phyloP scores from a whole-genome alignment of 2,329 filamentous ascomycete genomes.

The Didymella keratinophila region DNA sequence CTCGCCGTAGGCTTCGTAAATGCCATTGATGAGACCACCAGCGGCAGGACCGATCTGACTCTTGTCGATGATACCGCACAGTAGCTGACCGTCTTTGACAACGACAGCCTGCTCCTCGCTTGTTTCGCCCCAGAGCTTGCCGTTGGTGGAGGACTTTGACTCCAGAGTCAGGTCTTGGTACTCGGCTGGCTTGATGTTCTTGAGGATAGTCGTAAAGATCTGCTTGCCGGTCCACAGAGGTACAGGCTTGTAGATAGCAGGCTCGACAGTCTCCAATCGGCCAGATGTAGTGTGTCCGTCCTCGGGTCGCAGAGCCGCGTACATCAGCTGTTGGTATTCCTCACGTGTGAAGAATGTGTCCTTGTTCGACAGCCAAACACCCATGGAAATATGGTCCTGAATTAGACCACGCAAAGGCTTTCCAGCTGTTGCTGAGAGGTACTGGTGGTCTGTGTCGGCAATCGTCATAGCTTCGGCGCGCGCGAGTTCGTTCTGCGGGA shows the following conservation, averaged over 20 bases:
- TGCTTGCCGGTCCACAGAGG: slow-evolving; percentile 96
- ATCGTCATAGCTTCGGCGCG: slow-evolving; percentile 91
- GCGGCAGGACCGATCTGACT: slow-evolving; percentile 88
- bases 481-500: slow-evolving; percentile 95
- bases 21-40: slow-evolving; percentile 87
- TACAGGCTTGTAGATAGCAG: slow-evolving; percentile 81
- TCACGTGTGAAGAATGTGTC: slow-evolving; percentile 89
- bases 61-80: slow-evolving; percentile 94
- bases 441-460: slow-evolving; percentile 96
- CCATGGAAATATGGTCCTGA: slow-evolving; percentile 97
- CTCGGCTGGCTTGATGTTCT: slow-evolving; percentile 83
- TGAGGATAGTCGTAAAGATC: slow-evolving; percentile 88
- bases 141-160: slow-evolving; percentile 79
- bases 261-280: slow-evolving; percentile 79
- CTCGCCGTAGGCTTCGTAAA: slow-evolving; percentile 93
- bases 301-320: slow-evolving; percentile 87
- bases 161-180: slow-evolving; percentile 80
- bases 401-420: slow-evolving; percentile 95
- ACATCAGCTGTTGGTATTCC: slow-evolving; percentile 93
- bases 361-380: slow-evolving; percentile 86
- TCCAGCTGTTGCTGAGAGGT: slow-evolving; percentile 90
- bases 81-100: slow-evolving; percentile 85
- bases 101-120: slow-evolving; percentile 82
- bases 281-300: slow-evolving; percentile 86
- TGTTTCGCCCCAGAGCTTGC: slow-evolving; percentile 77